Evolutionary conservation across 2,329 filamentous ascomycete species (phyloP).

Genomic region (Stagonosporopsis tanaceti): DNA sequence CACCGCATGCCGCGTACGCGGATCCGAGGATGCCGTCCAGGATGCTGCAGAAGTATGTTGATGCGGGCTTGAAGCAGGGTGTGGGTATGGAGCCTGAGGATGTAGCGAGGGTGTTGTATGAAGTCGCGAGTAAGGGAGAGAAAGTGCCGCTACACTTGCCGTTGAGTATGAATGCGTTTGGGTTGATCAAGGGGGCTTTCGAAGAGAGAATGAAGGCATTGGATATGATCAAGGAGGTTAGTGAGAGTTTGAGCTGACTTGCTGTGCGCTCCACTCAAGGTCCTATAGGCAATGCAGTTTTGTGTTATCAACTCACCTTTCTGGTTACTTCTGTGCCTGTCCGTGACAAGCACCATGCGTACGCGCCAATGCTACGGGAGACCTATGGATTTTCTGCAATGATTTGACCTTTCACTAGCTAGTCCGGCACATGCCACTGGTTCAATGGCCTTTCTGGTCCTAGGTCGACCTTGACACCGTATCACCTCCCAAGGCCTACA

Average conservation of each 20-base stretch:
- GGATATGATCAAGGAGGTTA: slow-evolving; percentile 49
- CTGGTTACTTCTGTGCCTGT: not conserved
- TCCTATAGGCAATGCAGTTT: not conserved
- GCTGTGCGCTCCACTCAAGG: not conserved
- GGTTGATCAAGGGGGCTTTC: slow-evolving; percentile 40
- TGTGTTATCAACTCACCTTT: not conserved
- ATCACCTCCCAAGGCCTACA: not conserved
- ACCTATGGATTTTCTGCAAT: not conserved
- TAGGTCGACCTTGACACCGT: not conserved
- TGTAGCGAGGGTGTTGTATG: slow-evolving; percentile 43
- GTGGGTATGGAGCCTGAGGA: slow-evolving; percentile 30
- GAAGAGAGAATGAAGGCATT: slow-evolving; percentile 43
- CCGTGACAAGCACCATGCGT: no score
- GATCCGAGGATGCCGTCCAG: slow-evolving; percentile 32
- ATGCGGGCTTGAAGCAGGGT: slow-evolving; percentile 47
- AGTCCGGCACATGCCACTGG: not conserved
- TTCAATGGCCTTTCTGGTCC: not conserved
- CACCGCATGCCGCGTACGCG: slow-evolving; percentile 25
- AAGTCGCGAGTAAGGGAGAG: slow-evolving; percentile 41
- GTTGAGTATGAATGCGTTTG: slow-evolving; percentile 51
- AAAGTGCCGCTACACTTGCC: slow-evolving; percentile 54
- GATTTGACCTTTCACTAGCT: not conserved
- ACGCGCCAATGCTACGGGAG: no score
- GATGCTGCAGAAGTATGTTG: slow-evolving; percentile 43
- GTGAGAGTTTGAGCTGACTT: slow-evolving; percentile 28